Evolutionary conservation across 2,329 filamentous ascomycete species (phyloP), one percentile per base, ranked within the genome.

Genomic region (Aspergillus proliferans): DNA sequence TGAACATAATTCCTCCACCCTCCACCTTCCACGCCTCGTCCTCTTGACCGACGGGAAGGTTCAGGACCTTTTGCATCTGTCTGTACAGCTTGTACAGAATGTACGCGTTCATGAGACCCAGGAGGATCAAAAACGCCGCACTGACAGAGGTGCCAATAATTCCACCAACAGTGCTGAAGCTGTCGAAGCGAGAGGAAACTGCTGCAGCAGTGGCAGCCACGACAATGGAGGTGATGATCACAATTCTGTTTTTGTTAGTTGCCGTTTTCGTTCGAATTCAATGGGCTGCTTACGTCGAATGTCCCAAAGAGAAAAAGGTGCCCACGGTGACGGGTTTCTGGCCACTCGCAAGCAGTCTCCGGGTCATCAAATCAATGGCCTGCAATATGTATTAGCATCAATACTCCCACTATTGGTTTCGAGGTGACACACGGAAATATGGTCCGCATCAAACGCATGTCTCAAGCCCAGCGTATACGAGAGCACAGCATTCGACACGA

Each of bases 391-490:
- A 59, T 46, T 24, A 47, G 42, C 12, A 14, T 19, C 10, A 50
- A 24, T 41, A 38, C 45, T 43, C 12, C 4, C 15, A 21, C 18
- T 21, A 2, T 42, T 42, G 21, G 15, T 21, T 2, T 42, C 41
- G 43, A 19, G 42, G 14, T 3, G n/a, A 49, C 60, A 38, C 67
- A 79, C 76, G 38, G 82, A 83, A 55, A 88, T 88, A 64, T 97
- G 93, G 70, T 97, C 92, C n/a, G 92, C 93, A 63, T 97, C 93
- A 41, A 97, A 82, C n/a, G 92, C 92, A 75, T 97, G 92, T 39
- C 92, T 86, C 10, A 97, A 79, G 2, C 92, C 92, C 9, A 97
- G 80, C 0, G 88, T 88, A 68, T 94, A 97, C 22, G 91, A 85
- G 1, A 97, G 80, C 2, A 91, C 83, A 1, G 90, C 88, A 2